Base-by-base conservation (phyloP, 2,329 filamentous ascomycete species). In the Pezicula carpinea region DNA sequence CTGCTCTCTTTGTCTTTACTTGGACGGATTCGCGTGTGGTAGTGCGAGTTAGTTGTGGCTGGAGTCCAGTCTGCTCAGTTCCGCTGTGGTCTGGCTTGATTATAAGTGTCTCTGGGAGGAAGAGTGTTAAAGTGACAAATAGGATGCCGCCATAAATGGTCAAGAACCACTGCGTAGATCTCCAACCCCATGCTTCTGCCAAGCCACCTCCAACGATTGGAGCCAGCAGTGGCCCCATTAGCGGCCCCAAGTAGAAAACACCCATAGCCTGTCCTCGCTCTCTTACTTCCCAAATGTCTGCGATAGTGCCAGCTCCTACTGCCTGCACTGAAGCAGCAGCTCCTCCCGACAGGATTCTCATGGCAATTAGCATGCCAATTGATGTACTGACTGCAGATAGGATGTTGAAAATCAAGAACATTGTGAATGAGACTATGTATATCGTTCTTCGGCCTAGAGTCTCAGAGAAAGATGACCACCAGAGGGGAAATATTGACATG, bases 401-500 rank as follows among this genome's bases (percentile, higher is more conserved):
- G 14, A 86, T 69, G 43, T 82, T 83, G 67, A 87, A 92, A 33
- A 91, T 52, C 45, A 83, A 70, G 59, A 89, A 91, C 13, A 92
- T 69, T 18, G 74, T 63, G 63, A 93, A 93, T 0, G 86, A 90
- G 29, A 78, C 67, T 26, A 95, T 67, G 62, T 92, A 93, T 56
- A 95, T 85, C n/a, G 81, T 83, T 17, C 89, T 79, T 34, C 89
- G 79, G 11, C 89, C 89, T 1, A 80, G 66, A 1, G 72, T 73
- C 57, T 93, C 89, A 7, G 85, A 89, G 59, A 93, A 90, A 1
- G 83, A 84, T 1, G 85, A 89, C 67, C 68, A 93, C 88, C 88
- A 93, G 1, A 95, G 73, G 0, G 89, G 89, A 55, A 90, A 92
- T 38, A 93, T 88, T 46, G 82, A 80, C 87, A 93, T 89, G 56